Evolutionary conservation across 1,139 yeast species (phyloP).

Genomic region (Saccharomyces hybrid): DNA sequence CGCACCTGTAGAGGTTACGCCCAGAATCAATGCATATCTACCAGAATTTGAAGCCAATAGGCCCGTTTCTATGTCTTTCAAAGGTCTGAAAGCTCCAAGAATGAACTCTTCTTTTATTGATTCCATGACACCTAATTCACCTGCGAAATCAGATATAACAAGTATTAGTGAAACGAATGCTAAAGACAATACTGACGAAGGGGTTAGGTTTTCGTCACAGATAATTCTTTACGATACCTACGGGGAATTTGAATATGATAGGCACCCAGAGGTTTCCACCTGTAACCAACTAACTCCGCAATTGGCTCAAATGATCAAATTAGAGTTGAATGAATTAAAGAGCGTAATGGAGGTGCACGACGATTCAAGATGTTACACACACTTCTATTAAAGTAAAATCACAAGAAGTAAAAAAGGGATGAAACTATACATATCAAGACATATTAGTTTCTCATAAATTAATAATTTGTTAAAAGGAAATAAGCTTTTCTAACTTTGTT

Average conservation of each 20-base stretch:
- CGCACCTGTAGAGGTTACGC: slow-evolving; percentile 5
- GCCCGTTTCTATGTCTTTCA: slow-evolving; percentile 63
- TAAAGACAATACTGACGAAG: neutral
- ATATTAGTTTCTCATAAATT: neutral
- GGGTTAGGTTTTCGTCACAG: slow-evolving; percentile 71
- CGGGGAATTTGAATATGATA: slow-evolving; percentile 77
- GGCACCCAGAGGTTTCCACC: slow-evolving; percentile 90
- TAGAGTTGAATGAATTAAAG: slow-evolving; percentile 74
- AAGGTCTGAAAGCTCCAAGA: slow-evolving; percentile 54
- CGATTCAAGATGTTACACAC: slow-evolving; percentile 72
- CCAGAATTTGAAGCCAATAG: slow-evolving; percentile 31
- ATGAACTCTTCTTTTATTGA: slow-evolving; percentile 33
- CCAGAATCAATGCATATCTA: slow-evolving; percentile 20
- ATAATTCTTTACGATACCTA: slow-evolving; percentile 84
- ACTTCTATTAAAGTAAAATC: slow-evolving; percentile 48
- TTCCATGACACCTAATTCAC: slow-evolving; percentile 3
- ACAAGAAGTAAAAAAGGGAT: neutral
- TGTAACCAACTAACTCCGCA: slow-evolving; percentile 88
- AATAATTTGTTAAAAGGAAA: neutral
- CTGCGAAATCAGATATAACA: slow-evolving; percentile 1
- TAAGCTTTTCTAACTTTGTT: no score
- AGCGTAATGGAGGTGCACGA: slow-evolving; percentile 77
- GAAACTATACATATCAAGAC: slow-evolving; percentile 1
- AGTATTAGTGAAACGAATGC: neutral
- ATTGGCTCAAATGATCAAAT: slow-evolving; percentile 80